phyloP scores from a whole-genome alignment of 495 filamentous ascomycete genomes.

The Penicillium nucicola region DNA sequence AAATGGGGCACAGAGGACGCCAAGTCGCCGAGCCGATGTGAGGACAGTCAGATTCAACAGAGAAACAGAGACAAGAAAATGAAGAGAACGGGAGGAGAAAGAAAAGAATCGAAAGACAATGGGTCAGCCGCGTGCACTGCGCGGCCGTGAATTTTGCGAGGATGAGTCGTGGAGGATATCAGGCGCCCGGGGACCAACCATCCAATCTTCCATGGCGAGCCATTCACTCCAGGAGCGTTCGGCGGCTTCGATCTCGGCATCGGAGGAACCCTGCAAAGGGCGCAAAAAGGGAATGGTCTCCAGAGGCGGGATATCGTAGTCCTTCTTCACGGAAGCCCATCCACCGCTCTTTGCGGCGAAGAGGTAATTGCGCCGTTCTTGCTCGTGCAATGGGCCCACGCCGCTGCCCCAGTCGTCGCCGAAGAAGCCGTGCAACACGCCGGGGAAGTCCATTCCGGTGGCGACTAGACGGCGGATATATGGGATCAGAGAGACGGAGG shows the following conservation, averaged over 20 bases:
- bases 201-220: constrained; percentile 95
- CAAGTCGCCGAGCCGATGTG: constrained; percentile 13
- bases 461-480: constrained; percentile 89
- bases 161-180: constrained; percentile 45
- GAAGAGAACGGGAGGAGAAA: constrained; percentile 2
- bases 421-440: constrained; percentile 89
- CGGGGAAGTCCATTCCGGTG: constrained; percentile 83
- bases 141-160: constrained; percentile 36
- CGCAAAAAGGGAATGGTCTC: constrained; percentile 85
- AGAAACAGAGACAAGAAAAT: constrained; percentile 3
- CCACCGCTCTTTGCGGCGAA: constrained; percentile 90
- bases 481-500: constrained; percentile 74
- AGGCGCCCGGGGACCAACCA: constrained; percentile 67
- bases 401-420: constrained; percentile 85
- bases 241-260: constrained; percentile 78
- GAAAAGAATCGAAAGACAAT: constrained; percentile 3
- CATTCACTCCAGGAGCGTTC: constrained; percentile 82
- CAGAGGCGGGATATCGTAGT: constrained; percentile 79
- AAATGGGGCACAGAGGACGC: constrained; percentile 13
- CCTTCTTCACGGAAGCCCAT: constrained; percentile 82
- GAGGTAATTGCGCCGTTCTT: constrained; percentile 89
- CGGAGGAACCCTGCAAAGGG: constrained; percentile 68
- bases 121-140: constrained; percentile 31
- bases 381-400: constrained; percentile 78
- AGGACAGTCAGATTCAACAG: background rate